These are phyloP conservation scores for Sabuloglossum arenarium DNA, from an alignment of 495 filamentous ascomycete species.

Conservation along the genomic window DNA sequence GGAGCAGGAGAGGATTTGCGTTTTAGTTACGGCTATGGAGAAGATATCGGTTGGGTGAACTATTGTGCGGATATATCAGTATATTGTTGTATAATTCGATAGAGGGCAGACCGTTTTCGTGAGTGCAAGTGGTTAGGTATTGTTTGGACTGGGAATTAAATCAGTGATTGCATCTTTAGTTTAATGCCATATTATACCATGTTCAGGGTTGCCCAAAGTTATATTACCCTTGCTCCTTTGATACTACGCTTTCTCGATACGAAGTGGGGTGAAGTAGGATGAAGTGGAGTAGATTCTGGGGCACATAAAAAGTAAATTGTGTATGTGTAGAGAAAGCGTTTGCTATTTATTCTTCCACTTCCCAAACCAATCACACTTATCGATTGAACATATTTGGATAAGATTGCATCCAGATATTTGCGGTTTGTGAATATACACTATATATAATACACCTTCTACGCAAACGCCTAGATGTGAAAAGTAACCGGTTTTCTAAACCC, in stretches of 20 bases:
- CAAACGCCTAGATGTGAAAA: not conserved
- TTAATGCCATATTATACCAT: not conserved
- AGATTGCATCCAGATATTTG: not conserved
- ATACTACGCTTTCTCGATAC: not conserved
- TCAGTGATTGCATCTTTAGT: not conserved
- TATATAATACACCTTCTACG: not conserved
- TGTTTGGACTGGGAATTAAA: conserved; percentile 59
- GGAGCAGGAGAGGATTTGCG: conserved; percentile 56
- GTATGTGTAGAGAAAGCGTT: too few relatives aligned
- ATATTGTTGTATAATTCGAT: not conserved
- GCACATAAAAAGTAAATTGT: too few relatives aligned
- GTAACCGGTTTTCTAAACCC: not conserved
- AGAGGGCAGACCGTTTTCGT: conserved; percentile 49
- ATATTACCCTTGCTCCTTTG: not conserved
- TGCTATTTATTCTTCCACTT: too few relatives aligned
- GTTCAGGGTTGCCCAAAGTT: not conserved
- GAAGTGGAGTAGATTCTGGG: too few relatives aligned
- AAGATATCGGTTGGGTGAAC: conserved; percentile 77
- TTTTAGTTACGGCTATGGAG: conserved; percentile 61
- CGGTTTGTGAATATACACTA: not conserved
- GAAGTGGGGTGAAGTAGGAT: not conserved
- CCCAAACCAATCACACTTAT: not conserved
- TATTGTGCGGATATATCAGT: conserved; percentile 1
- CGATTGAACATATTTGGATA: not conserved
- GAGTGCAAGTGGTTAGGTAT: conserved; percentile 79